These are phyloP conservation scores for Fusarium newnesense DNA, from an alignment of 2,329 filamentous ascomycete genomes.

Conservation along the genomic window DNA sequence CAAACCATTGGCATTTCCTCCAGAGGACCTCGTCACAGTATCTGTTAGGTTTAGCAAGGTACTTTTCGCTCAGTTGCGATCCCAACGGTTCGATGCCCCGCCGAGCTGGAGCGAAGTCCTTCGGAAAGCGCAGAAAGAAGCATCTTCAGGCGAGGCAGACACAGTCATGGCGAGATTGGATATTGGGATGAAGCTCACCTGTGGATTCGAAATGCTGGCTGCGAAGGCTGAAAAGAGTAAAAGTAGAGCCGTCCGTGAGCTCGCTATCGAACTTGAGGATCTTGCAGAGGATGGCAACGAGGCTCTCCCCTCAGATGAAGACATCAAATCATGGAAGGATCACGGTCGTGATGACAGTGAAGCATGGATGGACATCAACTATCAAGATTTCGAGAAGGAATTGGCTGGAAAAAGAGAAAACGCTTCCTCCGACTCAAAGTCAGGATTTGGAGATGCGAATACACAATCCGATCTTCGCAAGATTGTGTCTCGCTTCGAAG, in stretches of 20 bases:
- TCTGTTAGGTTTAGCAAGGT: slow-evolving; percentile 88
- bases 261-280: slow-evolving; percentile 80
- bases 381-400: slow-evolving; percentile 87
- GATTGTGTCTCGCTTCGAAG: slow-evolving; percentile 93
- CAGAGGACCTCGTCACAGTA: slow-evolving; percentile 80
- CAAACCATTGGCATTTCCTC: slow-evolving; percentile 71
- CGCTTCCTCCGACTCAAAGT: slow-evolving; percentile 47
- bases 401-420: slow-evolving; percentile 63
- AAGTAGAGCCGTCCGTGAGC: slow-evolving; percentile 76
- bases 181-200: slow-evolving; percentile 88
- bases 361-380: slow-evolving; percentile 91
- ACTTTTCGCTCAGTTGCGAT: slow-evolving; percentile 88
- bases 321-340: slow-evolving; percentile 77
- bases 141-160: slow-evolving; percentile 18
- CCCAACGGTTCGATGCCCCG: slow-evolving; percentile 81
- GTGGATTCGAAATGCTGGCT: slow-evolving; percentile 90
- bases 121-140: slow-evolving; percentile 34
- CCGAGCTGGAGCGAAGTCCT: slow-evolving; percentile 57
- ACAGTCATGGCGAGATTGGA: slow-evolving; percentile 58
- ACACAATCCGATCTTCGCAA: slow-evolving; percentile 83
- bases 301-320: slow-evolving; percentile 74
- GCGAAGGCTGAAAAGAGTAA: slow-evolving; percentile 74
- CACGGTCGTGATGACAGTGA: slow-evolving; percentile 79
- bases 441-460: slow-evolving; percentile 72
- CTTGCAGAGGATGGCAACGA: slow-evolving; percentile 75